A percentile compares a stretch with the other conserved stretches of the same genome.
Conservation (phyloP, 139 green algal species). For the Tetradesmus obliquus region DNA sequence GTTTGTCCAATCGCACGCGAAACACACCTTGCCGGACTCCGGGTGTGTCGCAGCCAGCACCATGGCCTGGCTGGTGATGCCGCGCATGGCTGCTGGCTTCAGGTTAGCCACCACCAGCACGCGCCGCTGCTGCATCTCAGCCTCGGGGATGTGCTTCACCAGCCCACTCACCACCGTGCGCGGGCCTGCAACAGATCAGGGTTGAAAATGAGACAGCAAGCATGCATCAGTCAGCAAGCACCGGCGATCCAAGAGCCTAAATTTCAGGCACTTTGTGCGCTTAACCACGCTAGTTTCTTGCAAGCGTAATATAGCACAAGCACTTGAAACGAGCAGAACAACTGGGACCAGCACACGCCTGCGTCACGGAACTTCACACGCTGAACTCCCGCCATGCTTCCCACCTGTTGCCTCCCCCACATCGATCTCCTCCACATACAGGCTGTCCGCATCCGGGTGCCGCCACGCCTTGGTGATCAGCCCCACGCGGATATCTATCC, state of each 20-base stretch:
- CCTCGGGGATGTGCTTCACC: slow-evolving; percentile 92
- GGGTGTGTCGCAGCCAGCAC: slow-evolving; percentile 84
- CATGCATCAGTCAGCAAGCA: slow-evolving; percentile 81
- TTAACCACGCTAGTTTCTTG: slow-evolving; percentile 84
- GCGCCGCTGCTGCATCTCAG: slow-evolving; percentile 72
- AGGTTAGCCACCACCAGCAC: slow-evolving; percentile 94
- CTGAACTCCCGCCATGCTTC: background rate
- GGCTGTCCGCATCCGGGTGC: slow-evolving; percentile 85
- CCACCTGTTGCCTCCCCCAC: slow-evolving; percentile 73
- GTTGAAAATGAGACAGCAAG: background rate
- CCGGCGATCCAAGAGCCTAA: slow-evolving; percentile 73
- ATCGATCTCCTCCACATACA: slow-evolving; percentile 95
- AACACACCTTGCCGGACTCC: slow-evolving; percentile 74
- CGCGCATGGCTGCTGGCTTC: slow-evolving; percentile 94
- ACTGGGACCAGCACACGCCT: too few species aligned
- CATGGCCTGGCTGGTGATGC: slow-evolving; percentile 88
- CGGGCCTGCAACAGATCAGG: background rate
- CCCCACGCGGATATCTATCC: slow-evolving; percentile 85
- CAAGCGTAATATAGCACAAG: too few species aligned
- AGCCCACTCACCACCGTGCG: slow-evolving; percentile 86
- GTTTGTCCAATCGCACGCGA: background rate
- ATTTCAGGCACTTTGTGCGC: slow-evolving; percentile 81
- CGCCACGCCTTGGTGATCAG: slow-evolving; percentile 55
- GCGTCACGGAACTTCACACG: too few species aligned
- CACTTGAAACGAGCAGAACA: too few species aligned